Conservation (phyloP, 164 flowering plant genomes). For the Annona cherimola region DNA sequence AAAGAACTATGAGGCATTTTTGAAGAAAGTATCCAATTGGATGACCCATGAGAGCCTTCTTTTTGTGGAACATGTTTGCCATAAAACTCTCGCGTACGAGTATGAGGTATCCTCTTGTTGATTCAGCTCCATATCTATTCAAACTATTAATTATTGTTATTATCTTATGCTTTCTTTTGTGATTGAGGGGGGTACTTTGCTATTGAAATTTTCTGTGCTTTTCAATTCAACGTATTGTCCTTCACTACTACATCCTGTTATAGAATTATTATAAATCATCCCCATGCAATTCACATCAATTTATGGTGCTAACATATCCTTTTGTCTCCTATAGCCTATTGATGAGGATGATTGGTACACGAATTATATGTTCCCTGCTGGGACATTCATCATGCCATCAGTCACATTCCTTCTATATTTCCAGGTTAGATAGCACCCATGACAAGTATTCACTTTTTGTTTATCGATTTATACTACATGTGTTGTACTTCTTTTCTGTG, state of each 20-base stretch:
- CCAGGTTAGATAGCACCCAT: conserved; percentile 3
- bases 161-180: neutral
- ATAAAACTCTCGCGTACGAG: conserved; percentile 15
- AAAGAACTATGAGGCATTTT: conserved; percentile 19
- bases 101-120: conserved; percentile 10
- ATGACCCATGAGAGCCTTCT: conserved; percentile 21
- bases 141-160: neutral
- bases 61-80: conserved; percentile 19
- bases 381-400: neutral
- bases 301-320: neutral
- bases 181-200: neutral
- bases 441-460: neutral
- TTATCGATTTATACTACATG: neutral
- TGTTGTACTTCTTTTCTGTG: neutral
- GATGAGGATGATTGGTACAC: conserved; percentile 19
- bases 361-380: conserved; percentile 3
- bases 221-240: neutral
- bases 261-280: neutral
- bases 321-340: conserved; percentile 2
- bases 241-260: conserved; percentile 1
- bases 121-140: neutral
- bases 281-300: neutral
- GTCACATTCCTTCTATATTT: conserved; percentile 8
- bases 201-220: neutral
- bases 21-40: conserved; percentile 20